Percentiles rank a stretch among this genome's conserved stretches.
Conservation (phyloP, 139 green algal genomes). For the Spirogloea muscicola region DNA sequence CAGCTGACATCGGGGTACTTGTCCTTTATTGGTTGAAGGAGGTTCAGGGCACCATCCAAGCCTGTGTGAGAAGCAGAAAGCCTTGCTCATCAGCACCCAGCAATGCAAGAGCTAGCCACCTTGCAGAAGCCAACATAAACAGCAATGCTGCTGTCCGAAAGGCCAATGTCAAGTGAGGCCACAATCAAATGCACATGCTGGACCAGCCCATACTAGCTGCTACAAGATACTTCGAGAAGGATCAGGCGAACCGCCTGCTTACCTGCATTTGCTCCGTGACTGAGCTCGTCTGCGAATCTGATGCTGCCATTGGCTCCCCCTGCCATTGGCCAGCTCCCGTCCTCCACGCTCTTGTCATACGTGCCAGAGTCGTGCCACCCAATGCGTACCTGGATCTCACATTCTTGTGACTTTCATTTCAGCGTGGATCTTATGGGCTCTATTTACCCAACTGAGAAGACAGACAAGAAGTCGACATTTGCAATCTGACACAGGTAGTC, state of each 20-base stretch:
- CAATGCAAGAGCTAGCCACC: too few relatives aligned
- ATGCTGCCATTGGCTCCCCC: slow-evolving; percentile 82
- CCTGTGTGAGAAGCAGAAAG: slow-evolving; percentile 46
- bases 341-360: slow-evolving; percentile 62
- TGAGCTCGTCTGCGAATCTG: slow-evolving; percentile 81
- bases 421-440: background rate
- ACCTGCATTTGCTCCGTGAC: slow-evolving; percentile 78
- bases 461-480: background rate
- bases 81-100: too few relatives aligned
- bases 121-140: too few relatives aligned
- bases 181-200: too few relatives aligned
- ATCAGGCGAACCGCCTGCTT: too few relatives aligned
- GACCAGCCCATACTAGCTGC: too few relatives aligned
- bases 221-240: too few relatives aligned
- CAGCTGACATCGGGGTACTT: slow-evolving; percentile 44
- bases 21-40: slow-evolving; percentile 49
- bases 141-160: too few relatives aligned
- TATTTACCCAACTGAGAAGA: background rate
- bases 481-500: background rate
- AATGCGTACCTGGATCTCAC: slow-evolving; percentile 52
- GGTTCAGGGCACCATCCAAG: slow-evolving; percentile 31
- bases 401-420: background rate
- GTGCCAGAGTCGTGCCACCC: slow-evolving; percentile 73
- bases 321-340: slow-evolving; percentile 58
- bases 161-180: too few relatives aligned